Percentiles rank a stretch among this genome's conserved stretches.
Evolutionary conservation across 345 rosid genomes (phyloP).

Genomic region (Gossypium stocksii): DNA sequence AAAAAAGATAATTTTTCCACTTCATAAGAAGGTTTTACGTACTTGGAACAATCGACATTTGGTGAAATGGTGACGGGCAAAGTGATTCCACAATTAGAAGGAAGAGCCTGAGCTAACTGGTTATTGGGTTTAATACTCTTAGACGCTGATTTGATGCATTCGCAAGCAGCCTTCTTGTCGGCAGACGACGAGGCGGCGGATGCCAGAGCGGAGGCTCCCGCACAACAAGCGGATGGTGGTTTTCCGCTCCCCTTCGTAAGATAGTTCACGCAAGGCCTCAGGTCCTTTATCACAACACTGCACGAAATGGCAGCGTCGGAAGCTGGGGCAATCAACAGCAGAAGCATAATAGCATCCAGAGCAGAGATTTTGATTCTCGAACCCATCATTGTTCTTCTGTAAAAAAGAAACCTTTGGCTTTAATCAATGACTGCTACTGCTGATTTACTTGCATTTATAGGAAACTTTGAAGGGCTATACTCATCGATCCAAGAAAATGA

Average conservation of each 20-base stretch:
- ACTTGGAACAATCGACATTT: constrained; percentile 65
- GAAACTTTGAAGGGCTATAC: not conserved
- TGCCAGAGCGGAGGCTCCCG: constrained; percentile 46
- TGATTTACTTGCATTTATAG: constrained; percentile 2
- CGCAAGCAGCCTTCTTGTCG: constrained; percentile 60
- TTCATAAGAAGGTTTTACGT: not conserved
- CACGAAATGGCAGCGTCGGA: constrained; percentile 53
- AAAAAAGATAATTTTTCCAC: not conserved
- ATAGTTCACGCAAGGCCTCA: constrained; percentile 66
- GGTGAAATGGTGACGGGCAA: constrained; percentile 49
- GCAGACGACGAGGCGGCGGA: constrained; percentile 44
- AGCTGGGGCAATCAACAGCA: constrained; percentile 28
- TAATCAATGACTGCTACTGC: not conserved
- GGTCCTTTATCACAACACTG: constrained; percentile 50
- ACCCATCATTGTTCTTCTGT: constrained; percentile 6
- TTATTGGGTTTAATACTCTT: constrained; percentile 43
- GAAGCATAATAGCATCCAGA: constrained; percentile 22
- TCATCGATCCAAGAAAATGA: not conserved
- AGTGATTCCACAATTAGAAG: constrained; percentile 49
- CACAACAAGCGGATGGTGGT: constrained; percentile 59
- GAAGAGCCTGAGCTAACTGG: constrained; percentile 55
- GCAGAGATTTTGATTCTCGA: constrained; percentile 12
- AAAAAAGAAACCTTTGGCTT: not conserved
- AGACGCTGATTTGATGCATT: constrained; percentile 61
- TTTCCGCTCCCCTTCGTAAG: constrained; percentile 50